These are phyloP conservation scores for Suillus cothurnatus DNA, from an alignment of 768 basidiomycete genomes.

Conservation along the genomic window DNA sequence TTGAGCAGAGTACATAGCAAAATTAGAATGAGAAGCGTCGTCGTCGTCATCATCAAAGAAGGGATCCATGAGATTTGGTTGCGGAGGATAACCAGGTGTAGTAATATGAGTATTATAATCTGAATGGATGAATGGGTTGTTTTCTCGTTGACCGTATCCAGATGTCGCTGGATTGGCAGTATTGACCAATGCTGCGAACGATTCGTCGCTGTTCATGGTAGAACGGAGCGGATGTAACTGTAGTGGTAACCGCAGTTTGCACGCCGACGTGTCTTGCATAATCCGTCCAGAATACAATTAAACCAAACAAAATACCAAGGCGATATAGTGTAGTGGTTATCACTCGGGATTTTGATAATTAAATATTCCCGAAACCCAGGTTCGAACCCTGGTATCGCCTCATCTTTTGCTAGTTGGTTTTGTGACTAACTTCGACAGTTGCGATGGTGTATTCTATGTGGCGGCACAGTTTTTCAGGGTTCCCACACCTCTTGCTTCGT, in stretches of 20 bases:
- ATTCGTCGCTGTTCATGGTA: conserved; percentile 29
- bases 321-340: conserved; percentile 44
- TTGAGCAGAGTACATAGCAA: conserved; percentile 34
- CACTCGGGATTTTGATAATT: conserved; percentile 40
- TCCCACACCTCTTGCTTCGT: no score
- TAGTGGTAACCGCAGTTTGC: not conserved
- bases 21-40: conserved; percentile 67
- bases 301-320: not conserved
- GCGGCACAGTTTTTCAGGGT: no score
- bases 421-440: no score
- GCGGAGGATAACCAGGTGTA: conserved; percentile 55
- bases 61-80: conserved; percentile 64
- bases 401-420: conserved; percentile 17
- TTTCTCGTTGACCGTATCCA: not conserved
- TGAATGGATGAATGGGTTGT: conserved; percentile 13
- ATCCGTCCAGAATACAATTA: not conserved
- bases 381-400: conserved; percentile 42
- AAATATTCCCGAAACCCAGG: conserved; percentile 38
- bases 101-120: conserved; percentile 20
- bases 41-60: conserved; percentile 84
- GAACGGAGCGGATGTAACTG: not conserved
- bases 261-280: not conserved
- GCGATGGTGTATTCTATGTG: no score
- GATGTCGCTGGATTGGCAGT: conserved; percentile 27
- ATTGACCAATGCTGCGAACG: conserved; percentile 30